Base-by-base conservation (phyloP, 2,329 filamentous ascomycete genomes). In the Periconia sp. region DNA sequence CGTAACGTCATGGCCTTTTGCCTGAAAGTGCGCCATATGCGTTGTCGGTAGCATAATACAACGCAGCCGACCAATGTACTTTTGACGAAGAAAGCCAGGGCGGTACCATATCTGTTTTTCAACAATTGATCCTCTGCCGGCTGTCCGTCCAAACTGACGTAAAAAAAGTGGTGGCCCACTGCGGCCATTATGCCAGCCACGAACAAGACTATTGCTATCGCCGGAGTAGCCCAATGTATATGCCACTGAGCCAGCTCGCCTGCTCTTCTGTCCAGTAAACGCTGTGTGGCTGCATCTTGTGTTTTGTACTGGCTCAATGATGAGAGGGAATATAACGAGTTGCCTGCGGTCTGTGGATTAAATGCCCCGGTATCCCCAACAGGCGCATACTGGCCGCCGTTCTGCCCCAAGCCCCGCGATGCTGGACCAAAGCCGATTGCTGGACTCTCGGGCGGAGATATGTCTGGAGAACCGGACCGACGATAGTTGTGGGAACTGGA, bases 21-120 rank as follows among this genome's bases (percentile, higher is more conserved):
- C 41, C 71, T 59, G 50, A 74, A 68, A 0, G 72, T 74, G 41
- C 69, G 63, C 72, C 72, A 74, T 57, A 74, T 73, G 30, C 71
- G 55, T 47, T 74, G 72, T 33, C 70, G 60, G 47, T 74, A 74
- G 51, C 69, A 69, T 40, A 74, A 56, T 18, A 74, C 59, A 10
- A 69, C 64, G 2, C 60, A 59, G 7, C 68, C 70, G 9, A 73
- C 71, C 41, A 74, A 59, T 23, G 65, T 72, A 33, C 68, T 68
- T 53, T 73, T 74, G 1, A 69, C 66, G 33, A 74, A 74, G 50
- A 73, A 74, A 3, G 71, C 71, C 52, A 74, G 47, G 1, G 71
- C 71, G 9, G 70, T 74, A 8, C 72, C 72, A 19, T 71, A 71
- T 19, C 72, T 55, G 3, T 72, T 63, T 66, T 69, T 74, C 41